Evolutionary conservation across 2,329 filamentous ascomycete species (phyloP).

Genomic region (Colletotrichum tropicale): DNA sequence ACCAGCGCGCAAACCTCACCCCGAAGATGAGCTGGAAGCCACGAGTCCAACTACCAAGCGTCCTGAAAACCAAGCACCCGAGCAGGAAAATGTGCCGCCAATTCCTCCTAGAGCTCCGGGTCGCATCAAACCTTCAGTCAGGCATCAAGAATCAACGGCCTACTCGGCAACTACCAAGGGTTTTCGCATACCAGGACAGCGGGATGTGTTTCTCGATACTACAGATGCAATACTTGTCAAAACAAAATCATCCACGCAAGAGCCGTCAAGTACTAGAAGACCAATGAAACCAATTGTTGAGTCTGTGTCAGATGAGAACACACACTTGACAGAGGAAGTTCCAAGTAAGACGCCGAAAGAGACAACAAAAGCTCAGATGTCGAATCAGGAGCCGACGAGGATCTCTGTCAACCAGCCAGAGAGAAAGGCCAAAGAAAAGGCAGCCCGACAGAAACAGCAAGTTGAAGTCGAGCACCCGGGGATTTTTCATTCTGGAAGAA

Average conservation of each 20-base stretch:
- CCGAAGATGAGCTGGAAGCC: not conserved
- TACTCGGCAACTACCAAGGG: not conserved
- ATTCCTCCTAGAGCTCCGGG: conserved; percentile 1
- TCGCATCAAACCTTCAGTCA: not conserved
- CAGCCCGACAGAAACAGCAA: not conserved
- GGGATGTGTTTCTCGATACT: not conserved
- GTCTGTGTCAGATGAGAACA: not conserved
- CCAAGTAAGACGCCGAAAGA: not conserved
- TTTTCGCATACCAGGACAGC: not conserved
- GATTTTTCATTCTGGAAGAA: not conserved
- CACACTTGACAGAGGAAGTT: not conserved
- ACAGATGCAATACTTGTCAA: not conserved
- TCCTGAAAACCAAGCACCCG: not conserved
- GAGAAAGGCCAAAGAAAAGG: conserved; percentile 26
- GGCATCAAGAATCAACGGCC: not conserved
- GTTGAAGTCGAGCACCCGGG: not conserved
- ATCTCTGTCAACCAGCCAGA: conserved; percentile 5
- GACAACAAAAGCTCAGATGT: not conserved
- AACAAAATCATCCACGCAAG: not conserved
- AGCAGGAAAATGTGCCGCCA: not conserved
- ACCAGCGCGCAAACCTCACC: not conserved
- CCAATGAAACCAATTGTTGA: not conserved
- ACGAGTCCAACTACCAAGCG: not conserved
- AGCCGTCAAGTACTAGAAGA: not conserved
- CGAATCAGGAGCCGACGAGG: not conserved